These are phyloP conservation scores for Dimocarpus longan DNA, from an alignment of 345 rosid species.

Conservation along the genomic window DNA sequence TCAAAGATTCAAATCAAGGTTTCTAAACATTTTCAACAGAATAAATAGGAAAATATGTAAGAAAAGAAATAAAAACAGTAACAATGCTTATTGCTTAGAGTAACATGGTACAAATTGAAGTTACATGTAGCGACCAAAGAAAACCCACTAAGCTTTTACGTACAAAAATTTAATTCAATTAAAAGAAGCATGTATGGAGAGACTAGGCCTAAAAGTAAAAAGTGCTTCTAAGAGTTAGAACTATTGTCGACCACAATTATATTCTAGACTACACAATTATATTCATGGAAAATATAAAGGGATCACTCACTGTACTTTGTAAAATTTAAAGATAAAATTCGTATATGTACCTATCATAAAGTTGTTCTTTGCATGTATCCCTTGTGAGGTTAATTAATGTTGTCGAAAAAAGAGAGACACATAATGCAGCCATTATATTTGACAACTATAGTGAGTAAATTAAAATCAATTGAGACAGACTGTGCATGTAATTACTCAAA, in stretches of 20 bases:
- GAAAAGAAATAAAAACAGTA: no score
- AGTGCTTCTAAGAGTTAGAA: background rate
- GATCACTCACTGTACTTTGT: background rate
- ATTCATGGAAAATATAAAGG: background rate
- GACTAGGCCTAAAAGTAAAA: background rate
- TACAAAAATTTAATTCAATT: background rate
- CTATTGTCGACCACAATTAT: background rate
- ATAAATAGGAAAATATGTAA: no score
- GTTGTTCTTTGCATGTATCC: background rate
- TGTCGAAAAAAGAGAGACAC: constrained; percentile 41
- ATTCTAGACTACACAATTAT: no score
- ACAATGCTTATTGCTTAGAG: no score
- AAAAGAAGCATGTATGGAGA: background rate
- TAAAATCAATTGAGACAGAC: background rate
- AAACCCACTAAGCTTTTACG: background rate
- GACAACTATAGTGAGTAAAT: background rate
- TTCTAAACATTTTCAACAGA: no score
- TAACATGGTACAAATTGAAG: background rate
- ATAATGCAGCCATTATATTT: constrained; percentile 21
- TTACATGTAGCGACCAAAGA: background rate
- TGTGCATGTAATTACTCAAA: background rate
- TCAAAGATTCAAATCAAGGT: no score
- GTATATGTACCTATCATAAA: background rate
- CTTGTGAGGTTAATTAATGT: background rate
- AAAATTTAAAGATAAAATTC: background rate